Evolutionary conservation across 2,329 filamentous ascomycete genomes (phyloP).

Genomic region (Aureobasidium sp.): DNA sequence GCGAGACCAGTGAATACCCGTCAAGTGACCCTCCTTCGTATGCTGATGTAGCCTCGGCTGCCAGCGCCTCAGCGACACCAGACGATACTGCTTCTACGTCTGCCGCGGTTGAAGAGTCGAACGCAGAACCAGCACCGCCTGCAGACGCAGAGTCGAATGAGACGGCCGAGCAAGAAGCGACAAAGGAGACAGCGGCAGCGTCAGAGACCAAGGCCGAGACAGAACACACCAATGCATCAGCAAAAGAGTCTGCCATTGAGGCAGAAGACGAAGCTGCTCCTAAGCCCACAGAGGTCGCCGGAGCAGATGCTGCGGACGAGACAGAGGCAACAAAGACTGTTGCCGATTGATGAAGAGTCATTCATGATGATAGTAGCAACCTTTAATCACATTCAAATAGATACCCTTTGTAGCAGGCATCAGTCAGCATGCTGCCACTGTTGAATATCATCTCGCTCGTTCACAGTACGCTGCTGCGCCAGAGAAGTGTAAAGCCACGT

Average conservation of each 20-base stretch:
- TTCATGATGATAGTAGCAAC: background rate
- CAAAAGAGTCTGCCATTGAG: background rate
- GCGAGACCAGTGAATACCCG: background rate
- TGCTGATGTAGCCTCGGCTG: background rate
- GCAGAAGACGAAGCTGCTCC: slow-evolving; percentile 18
- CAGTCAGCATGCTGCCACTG: background rate
- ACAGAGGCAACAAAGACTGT: slow-evolving; percentile 17
- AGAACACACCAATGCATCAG: background rate
- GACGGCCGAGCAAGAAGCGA: background rate
- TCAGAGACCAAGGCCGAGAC: background rate
- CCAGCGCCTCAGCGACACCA: background rate
- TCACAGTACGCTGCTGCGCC: too few relatives aligned
- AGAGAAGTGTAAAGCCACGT: too few relatives aligned
- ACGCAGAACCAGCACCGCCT: background rate
- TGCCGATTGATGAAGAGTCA: slow-evolving; percentile 13
- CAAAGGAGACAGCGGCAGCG: background rate
- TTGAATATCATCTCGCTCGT: background rate
- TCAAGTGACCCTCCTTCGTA: slow-evolving; percentile 1
- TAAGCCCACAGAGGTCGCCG: slow-evolving; percentile 18
- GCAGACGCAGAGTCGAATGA: background rate
- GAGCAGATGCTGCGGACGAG: slow-evolving; percentile 17
- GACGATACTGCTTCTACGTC: background rate
- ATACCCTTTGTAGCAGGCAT: slow-evolving; percentile 10
- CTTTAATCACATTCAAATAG: background rate
- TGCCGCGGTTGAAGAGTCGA: background rate